Evolutionary conservation across 257 asterid species (phyloP).

Genomic region (Cordia subcordata): DNA sequence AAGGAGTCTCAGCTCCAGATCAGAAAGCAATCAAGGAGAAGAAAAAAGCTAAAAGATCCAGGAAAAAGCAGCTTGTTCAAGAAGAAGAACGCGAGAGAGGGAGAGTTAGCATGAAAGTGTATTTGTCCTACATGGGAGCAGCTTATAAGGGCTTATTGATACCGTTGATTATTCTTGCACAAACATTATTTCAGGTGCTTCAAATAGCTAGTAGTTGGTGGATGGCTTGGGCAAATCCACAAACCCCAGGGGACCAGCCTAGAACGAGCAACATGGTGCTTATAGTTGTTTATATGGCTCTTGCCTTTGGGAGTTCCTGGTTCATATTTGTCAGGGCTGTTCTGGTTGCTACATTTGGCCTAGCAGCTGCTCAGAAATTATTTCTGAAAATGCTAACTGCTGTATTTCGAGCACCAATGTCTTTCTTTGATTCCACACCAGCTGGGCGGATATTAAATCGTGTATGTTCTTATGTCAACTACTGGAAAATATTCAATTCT

Average conservation of each 20-base stretch:
- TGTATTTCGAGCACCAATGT: constrained; percentile 86
- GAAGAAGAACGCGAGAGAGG: constrained; percentile 98
- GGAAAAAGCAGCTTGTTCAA: constrained; percentile 91
- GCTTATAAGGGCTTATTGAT: constrained; percentile 89
- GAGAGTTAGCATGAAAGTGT: constrained; percentile 94
- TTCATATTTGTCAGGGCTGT: constrained; percentile 87
- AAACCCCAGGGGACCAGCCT: constrained; percentile 70
- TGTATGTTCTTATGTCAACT: constrained; percentile 35
- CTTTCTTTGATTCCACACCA: constrained; percentile 95
- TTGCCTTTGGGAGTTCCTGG: constrained; percentile 94
- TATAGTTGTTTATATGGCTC: constrained; percentile 82
- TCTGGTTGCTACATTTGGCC: constrained; percentile 95
- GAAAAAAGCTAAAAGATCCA: constrained; percentile 77
- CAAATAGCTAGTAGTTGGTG: constrained; percentile 99
- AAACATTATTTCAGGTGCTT: constrained; percentile 85
- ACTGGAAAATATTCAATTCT: too few relatives aligned
- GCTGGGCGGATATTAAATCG: constrained; percentile 93
- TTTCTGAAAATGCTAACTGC: constrained; percentile 71
- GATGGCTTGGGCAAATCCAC: constrained; percentile 99
- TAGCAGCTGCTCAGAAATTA: constrained; percentile 87
- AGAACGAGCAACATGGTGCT: constrained; percentile 69
- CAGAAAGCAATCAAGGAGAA: constrained; percentile 78
- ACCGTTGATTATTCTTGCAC: constrained; percentile 83
- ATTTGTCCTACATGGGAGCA: constrained; percentile 83
- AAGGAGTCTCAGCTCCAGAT: constrained; percentile 56